Evolutionary conservation across 306 rosid genomes (phyloP), one percentile per base, ranked within the genome.

Genomic region (Neltuma alba): DNA sequence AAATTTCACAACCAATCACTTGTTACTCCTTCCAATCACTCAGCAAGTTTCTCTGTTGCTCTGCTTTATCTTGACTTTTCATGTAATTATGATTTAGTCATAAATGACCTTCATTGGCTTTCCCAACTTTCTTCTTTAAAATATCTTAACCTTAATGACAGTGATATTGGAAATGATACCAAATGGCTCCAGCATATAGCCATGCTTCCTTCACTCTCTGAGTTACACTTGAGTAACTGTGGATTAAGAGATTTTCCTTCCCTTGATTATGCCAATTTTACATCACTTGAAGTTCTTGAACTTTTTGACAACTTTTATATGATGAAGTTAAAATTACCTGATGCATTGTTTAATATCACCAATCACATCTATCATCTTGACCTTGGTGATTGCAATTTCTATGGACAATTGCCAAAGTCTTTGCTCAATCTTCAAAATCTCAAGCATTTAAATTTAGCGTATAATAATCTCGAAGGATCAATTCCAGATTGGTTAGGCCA

Each of bases 261-360:
- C 23, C 50, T 78, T 20, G 7, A 40, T 1, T 78, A 0, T 11
- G 42, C 78, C 65, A 78, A 81, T 50, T 78, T 77, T 30, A 36
- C 88, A 21, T 84, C 85, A 42, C 80, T 85, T 60, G 23, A 0
- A 16, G 45, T 16, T 42, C 75, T 85, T 40, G 70, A 64, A 58
- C 79, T 79, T 12, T 82, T 85, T 8, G 0, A 0, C 5, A 81
- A 79, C 9, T 1, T 0, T 0, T 42, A 3, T 1, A 10, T 1
- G n/a, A n/a, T n/a, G n/a, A n/a, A n/a, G n/a, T n/a, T 79, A 83
- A 76, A 25, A 76, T 14, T 82, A 3, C 54, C 78, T n/a, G 27
- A 60, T 0, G 75, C 79, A 79, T 2, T 74, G 16, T 70, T 25
- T 12, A 28, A 70, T 30, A 4, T 70, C 18, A 30, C 16, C 0